Conservation (phyloP, 345 rosid genomes). For the Populus pruinosa region DNA sequence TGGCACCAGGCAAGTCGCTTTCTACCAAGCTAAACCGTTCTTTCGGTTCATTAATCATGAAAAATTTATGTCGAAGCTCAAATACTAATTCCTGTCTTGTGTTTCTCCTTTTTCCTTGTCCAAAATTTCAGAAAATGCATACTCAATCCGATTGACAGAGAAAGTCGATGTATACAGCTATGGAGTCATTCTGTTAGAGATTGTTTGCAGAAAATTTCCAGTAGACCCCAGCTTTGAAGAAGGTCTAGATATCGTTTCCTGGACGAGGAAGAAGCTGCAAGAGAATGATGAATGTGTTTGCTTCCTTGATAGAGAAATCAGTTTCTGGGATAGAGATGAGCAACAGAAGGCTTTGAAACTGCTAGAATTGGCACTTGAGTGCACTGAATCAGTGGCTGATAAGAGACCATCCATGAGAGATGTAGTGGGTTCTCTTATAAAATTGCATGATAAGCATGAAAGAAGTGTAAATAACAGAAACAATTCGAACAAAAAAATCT, state of each 20-base stretch:
- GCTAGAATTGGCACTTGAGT: slow-evolving; percentile 37
- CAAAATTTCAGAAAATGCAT: slow-evolving; percentile 33
- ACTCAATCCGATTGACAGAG: slow-evolving; percentile 28
- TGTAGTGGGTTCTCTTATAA: slow-evolving; percentile 29
- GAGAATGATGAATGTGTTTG: slow-evolving; percentile 25
- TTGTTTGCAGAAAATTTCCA: slow-evolving; percentile 33
- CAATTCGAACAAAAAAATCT: neutral
- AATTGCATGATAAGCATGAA: slow-evolving; percentile 23
- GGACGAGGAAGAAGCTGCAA: slow-evolving; percentile 29
- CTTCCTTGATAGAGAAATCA: slow-evolving; percentile 38
- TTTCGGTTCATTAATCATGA: neutral
- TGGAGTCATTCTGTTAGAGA: slow-evolving; percentile 37
- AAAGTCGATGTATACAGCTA: slow-evolving; percentile 37
- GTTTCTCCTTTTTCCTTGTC: neutral
- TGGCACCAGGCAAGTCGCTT: slow-evolving; percentile 36
- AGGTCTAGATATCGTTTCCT: slow-evolving; percentile 27
- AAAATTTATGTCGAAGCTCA: neutral
- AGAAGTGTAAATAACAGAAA: neutral
- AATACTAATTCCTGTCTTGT: neutral
- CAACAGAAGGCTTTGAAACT: slow-evolving; percentile 31
- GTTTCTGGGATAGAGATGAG: slow-evolving; percentile 28
- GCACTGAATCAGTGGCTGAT: slow-evolving; percentile 29
- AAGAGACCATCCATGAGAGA: slow-evolving; percentile 43
- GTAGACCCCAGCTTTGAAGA: slow-evolving; percentile 37
- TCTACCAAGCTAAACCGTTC: neutral